Conservation (phyloP, 108 stramenopile species). For the Epithemia pelagica region DNA sequence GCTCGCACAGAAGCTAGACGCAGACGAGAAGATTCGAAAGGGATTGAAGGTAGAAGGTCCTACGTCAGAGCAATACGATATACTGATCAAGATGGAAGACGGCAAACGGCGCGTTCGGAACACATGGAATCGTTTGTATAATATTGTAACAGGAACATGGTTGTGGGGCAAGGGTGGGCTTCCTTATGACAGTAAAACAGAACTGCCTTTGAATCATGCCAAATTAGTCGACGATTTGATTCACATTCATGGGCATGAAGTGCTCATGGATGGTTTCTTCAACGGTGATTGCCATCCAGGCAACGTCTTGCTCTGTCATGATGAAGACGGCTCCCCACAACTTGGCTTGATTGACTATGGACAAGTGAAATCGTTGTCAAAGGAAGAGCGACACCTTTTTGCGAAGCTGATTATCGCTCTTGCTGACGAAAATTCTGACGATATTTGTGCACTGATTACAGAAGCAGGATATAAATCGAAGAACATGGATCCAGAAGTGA, state of each 20-base stretch:
- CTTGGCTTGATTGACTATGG: constrained; percentile 86
- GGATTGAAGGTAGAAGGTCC: constrained; percentile 52
- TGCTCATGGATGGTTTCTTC: constrained; percentile 66
- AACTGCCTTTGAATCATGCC: constrained; percentile 74
- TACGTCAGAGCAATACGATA: constrained; percentile 40
- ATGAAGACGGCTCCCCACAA: constrained; percentile 49
- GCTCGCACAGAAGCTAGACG: constrained; percentile 29
- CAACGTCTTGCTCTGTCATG: constrained; percentile 62
- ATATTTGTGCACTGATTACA: constrained; percentile 44
- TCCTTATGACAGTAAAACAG: constrained; percentile 31
- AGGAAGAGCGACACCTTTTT: constrained; percentile 57
- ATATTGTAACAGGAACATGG: constrained; percentile 45
- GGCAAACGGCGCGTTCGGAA: constrained; percentile 43
- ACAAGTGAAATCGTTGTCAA: constrained; percentile 64
- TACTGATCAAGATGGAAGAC: constrained; percentile 45
- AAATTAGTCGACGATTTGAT: constrained; percentile 75
- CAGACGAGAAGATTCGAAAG: constrained; percentile 33
- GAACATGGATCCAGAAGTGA: constrained; percentile 53
- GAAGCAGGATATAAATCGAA: constrained; percentile 59
- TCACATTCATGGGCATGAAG: constrained; percentile 66
- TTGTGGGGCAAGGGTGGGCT: constrained; percentile 38
- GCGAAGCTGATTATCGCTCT: constrained; percentile 68
- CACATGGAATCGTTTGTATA: constrained; percentile 36
- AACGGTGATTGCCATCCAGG: constrained; percentile 72
- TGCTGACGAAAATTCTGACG: constrained; percentile 51